These are phyloP conservation scores for Taphrina deformans DNA, from an alignment of 1,139 yeast species.

Conservation along the genomic window DNA sequence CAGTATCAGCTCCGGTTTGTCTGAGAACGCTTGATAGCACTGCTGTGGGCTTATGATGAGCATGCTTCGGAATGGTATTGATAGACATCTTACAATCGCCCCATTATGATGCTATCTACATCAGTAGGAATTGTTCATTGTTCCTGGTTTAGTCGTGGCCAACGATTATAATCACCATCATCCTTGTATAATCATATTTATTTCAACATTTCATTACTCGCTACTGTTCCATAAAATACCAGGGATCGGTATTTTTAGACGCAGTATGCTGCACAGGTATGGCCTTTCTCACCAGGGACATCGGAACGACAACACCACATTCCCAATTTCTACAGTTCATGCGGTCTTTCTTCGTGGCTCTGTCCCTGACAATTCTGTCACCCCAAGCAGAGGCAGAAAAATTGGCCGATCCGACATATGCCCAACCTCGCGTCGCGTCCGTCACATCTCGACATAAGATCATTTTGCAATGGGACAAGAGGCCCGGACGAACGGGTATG, in stretches of 20 bases:
- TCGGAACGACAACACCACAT: constrained; percentile 38
- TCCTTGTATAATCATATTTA: not conserved
- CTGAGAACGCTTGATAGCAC: not conserved
- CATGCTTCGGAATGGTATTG: too few relatives aligned
- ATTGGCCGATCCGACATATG: constrained; percentile 41
- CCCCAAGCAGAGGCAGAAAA: constrained; percentile 42
- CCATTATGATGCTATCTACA: too few relatives aligned
- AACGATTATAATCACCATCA: not conserved
- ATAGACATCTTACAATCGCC: too few relatives aligned
- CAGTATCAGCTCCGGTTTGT: not conserved
- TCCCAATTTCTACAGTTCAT: constrained; percentile 39
- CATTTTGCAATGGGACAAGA: constrained; percentile 40
- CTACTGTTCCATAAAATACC: constrained; percentile 10
- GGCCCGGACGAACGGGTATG: constrained; percentile 35
- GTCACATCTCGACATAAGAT: constrained; percentile 28
- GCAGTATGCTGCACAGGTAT: not conserved
- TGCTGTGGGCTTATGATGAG: too few relatives aligned
- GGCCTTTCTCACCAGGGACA: not conserved
- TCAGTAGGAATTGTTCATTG: not conserved
- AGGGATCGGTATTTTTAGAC: constrained; percentile 4
- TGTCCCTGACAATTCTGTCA: constrained; percentile 34
- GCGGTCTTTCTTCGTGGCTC: constrained; percentile 28
- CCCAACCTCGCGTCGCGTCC: constrained; percentile 13
- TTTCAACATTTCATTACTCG: not conserved
- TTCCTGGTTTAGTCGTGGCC: not conserved